These are phyloP conservation scores for Blastobotrys malaysiensis DNA, from an alignment of 1,139 yeast genomes.

Conservation along the genomic window DNA sequence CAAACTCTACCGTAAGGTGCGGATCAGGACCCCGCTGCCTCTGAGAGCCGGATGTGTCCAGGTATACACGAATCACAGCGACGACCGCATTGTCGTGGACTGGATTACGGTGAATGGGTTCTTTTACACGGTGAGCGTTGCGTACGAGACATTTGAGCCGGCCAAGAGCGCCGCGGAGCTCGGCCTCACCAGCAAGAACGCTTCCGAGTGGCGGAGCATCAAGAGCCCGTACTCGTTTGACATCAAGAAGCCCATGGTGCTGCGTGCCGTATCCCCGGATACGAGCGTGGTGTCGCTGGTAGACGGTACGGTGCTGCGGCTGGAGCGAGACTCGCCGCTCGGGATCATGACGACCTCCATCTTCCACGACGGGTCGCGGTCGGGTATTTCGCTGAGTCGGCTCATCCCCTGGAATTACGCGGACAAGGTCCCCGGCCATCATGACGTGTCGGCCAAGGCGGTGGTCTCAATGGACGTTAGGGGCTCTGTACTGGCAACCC, in stretches of 20 bases:
- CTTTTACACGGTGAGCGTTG: conserved; percentile 24
- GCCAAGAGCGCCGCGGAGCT: conserved; percentile 2
- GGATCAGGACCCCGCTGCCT: conserved; percentile 20
- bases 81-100: conserved; percentile 22
- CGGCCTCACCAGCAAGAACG: conserved; percentile 17
- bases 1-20: conserved; percentile 18
- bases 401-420: conserved; percentile 21
- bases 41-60: conserved; percentile 22
- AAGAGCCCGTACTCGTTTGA: conserved; percentile 65
- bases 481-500: conserved; percentile 19
- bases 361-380: conserved; percentile 21
- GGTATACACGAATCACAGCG: conserved; percentile 18
- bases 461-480: conserved; percentile 20
- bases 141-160: conserved; percentile 17
- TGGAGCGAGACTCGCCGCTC: conserved; percentile 38
- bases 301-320: conserved; percentile 60
- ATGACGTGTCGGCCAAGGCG: conserved; percentile 26
- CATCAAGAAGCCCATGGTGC: conserved; percentile 53
- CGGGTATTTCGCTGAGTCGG: conserved; percentile 17
- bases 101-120: conserved; percentile 25
- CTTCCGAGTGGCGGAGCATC: conserved; percentile 26
- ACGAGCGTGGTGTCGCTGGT: conserved; percentile 52
- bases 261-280: conserved; percentile 43
- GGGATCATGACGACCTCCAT: conserved; percentile 17
- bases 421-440: conserved; percentile 31